phyloP scores from a whole-genome alignment of 2,329 filamentous ascomycete genomes.

The Diaporthe sp. region DNA sequence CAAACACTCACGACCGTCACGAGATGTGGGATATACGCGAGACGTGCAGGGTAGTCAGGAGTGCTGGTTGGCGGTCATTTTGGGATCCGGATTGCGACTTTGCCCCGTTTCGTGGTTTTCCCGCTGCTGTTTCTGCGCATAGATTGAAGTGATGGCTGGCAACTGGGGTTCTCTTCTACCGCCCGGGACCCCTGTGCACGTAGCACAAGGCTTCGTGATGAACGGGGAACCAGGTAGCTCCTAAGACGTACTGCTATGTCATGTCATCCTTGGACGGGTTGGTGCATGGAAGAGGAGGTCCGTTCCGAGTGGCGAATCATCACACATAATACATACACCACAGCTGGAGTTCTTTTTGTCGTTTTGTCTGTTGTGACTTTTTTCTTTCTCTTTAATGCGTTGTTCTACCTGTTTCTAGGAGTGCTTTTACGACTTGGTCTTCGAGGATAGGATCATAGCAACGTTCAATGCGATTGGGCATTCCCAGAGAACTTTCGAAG shows the following conservation, averaged over 20 bases:
- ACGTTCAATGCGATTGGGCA: slow-evolving; percentile 34
- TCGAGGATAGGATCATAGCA: slow-evolving; percentile 36
- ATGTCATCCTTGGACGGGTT: slow-evolving; percentile 29
- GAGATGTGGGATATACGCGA: slow-evolving; percentile 39
- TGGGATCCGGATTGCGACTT: slow-evolving; percentile 37
- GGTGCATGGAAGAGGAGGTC: slow-evolving; percentile 16
- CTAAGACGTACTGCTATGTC: slow-evolving; percentile 32
- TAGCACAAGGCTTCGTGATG: slow-evolving; percentile 38
- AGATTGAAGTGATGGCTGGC: slow-evolving; percentile 40
- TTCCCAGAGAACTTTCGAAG: background rate
- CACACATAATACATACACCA: slow-evolving; percentile 41
- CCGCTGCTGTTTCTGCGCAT: slow-evolving; percentile 38
- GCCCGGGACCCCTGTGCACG: slow-evolving; percentile 22
- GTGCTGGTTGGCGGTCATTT: slow-evolving; percentile 25
- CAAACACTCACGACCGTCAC: slow-evolving; percentile 40
- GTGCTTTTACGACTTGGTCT: slow-evolving; percentile 5
- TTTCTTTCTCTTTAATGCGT: slow-evolving; percentile 14
- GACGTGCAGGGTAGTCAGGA: slow-evolving; percentile 38
- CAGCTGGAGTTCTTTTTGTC: slow-evolving; percentile 37
- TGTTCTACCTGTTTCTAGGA: slow-evolving; percentile 37
- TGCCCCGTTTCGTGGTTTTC: slow-evolving; percentile 32
- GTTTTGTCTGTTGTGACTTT: slow-evolving; percentile 33
- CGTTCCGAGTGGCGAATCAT: slow-evolving; percentile 36
- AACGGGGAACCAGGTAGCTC: slow-evolving; percentile 35
- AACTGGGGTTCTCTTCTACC: slow-evolving; percentile 34